phyloP scores from a whole-genome alignment of 139 green algal genomes.

The Pseudopediastrum boryanum region DNA sequence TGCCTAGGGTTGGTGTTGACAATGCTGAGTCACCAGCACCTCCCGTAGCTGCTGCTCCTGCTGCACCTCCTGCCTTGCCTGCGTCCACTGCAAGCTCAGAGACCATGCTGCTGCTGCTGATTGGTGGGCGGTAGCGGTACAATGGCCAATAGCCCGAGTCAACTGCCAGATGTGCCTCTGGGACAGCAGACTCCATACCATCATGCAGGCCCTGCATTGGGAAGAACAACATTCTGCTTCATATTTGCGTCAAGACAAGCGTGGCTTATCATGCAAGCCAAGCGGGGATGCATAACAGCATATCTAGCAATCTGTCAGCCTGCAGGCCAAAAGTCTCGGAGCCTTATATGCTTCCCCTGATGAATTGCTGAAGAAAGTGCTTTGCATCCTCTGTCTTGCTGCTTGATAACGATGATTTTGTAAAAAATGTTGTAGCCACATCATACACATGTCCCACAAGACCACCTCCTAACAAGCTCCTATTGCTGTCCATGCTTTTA shows the following conservation, averaged over 20 bases:
- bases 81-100: neutral
- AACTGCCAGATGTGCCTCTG: constrained; percentile 39
- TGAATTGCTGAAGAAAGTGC: no score
- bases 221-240: neutral
- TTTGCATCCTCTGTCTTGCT: no score
- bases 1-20: no score
- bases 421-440: neutral
- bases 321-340: neutral
- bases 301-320: neutral
- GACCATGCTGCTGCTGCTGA: no score
- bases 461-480: neutral
- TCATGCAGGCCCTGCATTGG: constrained; percentile 41
- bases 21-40: neutral
- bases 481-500: no score
- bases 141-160: constrained; percentile 62
- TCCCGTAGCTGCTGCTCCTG: neutral
- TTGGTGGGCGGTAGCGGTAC: constrained; percentile 51
- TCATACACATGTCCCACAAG: neutral
- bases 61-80: constrained; percentile 44
- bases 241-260: neutral
- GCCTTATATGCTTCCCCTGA: no score
- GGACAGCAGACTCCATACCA: constrained; percentile 2
- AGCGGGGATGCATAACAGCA: neutral
- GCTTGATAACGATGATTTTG: neutral
- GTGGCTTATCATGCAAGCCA: neutral